Percentiles rank a stretch among this genome's conserved stretches.
Conservation (phyloP, 345 rosid genomes). For the Brassica incana region DNA sequence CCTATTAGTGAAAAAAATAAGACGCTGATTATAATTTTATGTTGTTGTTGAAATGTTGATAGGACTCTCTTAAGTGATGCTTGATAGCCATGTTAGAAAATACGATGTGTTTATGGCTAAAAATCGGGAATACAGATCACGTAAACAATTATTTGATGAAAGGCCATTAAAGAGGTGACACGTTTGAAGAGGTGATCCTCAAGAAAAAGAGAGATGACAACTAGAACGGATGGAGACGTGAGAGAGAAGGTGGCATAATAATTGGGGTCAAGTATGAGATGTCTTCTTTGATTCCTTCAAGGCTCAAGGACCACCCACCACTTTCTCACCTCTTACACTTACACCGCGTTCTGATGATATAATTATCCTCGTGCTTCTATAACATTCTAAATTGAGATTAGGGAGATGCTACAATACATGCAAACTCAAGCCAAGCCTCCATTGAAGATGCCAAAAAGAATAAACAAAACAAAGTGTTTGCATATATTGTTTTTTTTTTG, state of each 20-base stretch:
- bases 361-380: conserved; percentile 26
- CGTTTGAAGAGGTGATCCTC: conserved; percentile 39
- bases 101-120: background rate
- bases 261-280: conserved; percentile 38
- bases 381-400: conserved; percentile 10
- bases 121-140: background rate
- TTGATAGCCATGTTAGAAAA: background rate
- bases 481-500: background rate
- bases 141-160: background rate
- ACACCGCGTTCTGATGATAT: background rate
- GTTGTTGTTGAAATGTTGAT: background rate
- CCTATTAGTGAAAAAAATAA: background rate
- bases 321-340: conserved; percentile 29
- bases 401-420: background rate
- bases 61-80: background rate
- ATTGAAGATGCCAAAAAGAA: background rate
- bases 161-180: conserved; percentile 36
- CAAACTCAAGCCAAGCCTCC: background rate
- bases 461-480: background rate
- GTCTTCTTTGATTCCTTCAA: conserved; percentile 45
- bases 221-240: conserved; percentile 43
- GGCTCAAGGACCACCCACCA: conserved; percentile 44
- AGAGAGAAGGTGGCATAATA: conserved; percentile 43
- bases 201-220: conserved; percentile 31
- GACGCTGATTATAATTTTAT: background rate